Percentiles rank a stretch among this genome's conserved stretches.
phyloP scores from a whole-genome alignment of 495 filamentous ascomycete species.

The Aspergillus nidulans region DNA sequence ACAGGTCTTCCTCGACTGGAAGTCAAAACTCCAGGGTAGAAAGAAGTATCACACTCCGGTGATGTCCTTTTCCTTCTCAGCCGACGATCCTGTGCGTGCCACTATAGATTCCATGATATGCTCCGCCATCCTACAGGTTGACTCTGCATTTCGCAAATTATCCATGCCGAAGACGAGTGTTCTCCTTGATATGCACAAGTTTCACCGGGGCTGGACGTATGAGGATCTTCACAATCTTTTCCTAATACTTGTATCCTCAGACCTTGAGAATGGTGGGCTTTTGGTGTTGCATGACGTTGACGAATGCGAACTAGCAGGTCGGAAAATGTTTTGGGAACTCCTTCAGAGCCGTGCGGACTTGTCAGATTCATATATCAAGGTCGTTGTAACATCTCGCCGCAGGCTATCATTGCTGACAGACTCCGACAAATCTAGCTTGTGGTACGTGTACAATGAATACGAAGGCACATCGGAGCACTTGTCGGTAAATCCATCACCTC shows the following conservation, averaged over 20 bases:
- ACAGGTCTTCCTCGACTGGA: background rate
- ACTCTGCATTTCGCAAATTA: background rate
- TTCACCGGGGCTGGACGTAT: background rate
- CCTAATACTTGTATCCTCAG: background rate
- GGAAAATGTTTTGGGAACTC: background rate
- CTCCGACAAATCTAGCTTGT: background rate
- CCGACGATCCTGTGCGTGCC: background rate
- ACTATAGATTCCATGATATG: background rate
- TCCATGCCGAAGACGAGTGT: background rate
- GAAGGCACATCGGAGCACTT: background rate
- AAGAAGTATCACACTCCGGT: background rate
- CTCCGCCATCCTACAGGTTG: background rate
- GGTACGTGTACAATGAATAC: background rate
- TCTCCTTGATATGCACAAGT: background rate
- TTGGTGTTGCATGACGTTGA: background rate
- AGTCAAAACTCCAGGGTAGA: background rate
- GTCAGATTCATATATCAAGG: background rate
- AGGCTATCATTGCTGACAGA: background rate
- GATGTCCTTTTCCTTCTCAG: background rate
- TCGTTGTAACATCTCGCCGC: background rate
- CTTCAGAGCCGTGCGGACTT: background rate
- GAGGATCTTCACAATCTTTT: background rate
- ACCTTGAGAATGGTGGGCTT: background rate
- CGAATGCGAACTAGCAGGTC: background rate
- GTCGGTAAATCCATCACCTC: too few relatives aligned